Percentiles rank a stretch among this genome's conserved stretches.
Conservation (phyloP, 2,329 filamentous ascomycete species). For the Leptoxyphium fumago region DNA sequence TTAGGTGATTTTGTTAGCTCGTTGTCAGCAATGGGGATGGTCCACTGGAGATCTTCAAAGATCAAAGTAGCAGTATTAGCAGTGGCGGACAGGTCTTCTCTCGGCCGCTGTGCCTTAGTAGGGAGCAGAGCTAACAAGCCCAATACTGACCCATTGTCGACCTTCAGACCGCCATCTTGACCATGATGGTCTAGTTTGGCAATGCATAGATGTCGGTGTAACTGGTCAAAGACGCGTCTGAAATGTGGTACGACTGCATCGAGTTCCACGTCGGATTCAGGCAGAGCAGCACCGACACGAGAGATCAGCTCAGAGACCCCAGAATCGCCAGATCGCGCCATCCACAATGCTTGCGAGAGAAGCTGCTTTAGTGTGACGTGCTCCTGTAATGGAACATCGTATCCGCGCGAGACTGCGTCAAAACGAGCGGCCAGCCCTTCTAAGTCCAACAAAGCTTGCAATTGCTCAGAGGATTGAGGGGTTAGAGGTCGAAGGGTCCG, state of each 20-base stretch:
- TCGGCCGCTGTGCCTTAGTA: too few relatives aligned
- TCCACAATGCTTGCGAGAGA: constrained; percentile 10
- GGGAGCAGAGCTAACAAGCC: too few relatives aligned
- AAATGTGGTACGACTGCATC: constrained; percentile 26
- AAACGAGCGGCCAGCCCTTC: constrained; percentile 33
- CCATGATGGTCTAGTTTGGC: too few relatives aligned
- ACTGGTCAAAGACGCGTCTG: constrained; percentile 28
- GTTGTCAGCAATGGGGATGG: neutral
- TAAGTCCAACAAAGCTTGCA: constrained; percentile 26
- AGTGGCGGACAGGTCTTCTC: neutral
- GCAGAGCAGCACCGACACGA: constrained; percentile 7
- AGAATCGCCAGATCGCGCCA: constrained; percentile 3
- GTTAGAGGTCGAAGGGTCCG: constrained; percentile 49
- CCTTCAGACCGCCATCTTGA: too few relatives aligned
- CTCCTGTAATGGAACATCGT: constrained; percentile 11
- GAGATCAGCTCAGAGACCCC: constrained; percentile 8
- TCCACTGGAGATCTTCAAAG: neutral
- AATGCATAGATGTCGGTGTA: constrained; percentile 22
- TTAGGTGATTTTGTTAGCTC: neutral
- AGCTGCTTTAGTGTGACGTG: constrained; percentile 13
- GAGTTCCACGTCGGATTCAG: constrained; percentile 2
- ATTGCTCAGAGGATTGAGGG: constrained; percentile 23
- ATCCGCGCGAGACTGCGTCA: constrained; percentile 18
- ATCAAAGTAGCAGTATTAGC: neutral
- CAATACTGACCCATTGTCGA: too few relatives aligned